phyloP scores from a whole-genome alignment of 2,329 filamentous ascomycete species.

The Hirsutella rhossiliensis region DNA sequence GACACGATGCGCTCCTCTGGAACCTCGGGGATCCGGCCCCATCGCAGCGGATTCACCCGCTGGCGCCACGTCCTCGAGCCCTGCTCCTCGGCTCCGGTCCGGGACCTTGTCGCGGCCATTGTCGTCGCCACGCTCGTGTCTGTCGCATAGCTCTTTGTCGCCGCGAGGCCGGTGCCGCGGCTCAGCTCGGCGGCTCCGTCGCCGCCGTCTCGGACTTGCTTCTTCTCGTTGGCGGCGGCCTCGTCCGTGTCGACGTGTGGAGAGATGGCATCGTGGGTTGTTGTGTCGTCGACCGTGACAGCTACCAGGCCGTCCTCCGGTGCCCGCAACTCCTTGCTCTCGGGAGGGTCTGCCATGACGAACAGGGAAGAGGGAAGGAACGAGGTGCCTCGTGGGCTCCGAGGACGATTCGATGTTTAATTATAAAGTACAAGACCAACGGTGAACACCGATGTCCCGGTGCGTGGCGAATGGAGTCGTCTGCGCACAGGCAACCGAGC shows the following conservation, averaged over 20 bases:
- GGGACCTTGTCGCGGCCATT: conserved; percentile 23
- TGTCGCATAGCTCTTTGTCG: conserved; percentile 40
- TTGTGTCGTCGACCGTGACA: not conserved
- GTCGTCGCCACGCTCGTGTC: conserved; percentile 35
- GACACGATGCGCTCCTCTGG: conserved; percentile 42
- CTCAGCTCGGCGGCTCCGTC: not conserved
- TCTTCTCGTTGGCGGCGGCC: conserved; percentile 7
- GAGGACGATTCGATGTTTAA: not conserved
- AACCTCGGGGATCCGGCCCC: conserved; percentile 43
- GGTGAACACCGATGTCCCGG: too few relatives aligned
- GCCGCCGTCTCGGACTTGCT: not conserved
- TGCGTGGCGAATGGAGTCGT: too few relatives aligned
- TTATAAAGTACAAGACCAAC: too few relatives aligned
- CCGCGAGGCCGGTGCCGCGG: conserved; percentile 6
- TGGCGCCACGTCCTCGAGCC: conserved; percentile 49
- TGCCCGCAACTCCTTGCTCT: conserved; percentile 2
- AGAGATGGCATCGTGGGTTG: too few relatives aligned
- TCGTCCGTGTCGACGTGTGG: too few relatives aligned
- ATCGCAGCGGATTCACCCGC: conserved; percentile 47
- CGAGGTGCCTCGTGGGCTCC: not conserved
- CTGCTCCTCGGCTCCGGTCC: conserved; percentile 8
- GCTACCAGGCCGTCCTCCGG: not conserved
- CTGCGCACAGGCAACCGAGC: too few relatives aligned
- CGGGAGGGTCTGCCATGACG: not conserved
- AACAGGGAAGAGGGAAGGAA: not conserved